Base-by-base conservation (phyloP, 306 rosid species). In the Rosa lucieae region DNA sequence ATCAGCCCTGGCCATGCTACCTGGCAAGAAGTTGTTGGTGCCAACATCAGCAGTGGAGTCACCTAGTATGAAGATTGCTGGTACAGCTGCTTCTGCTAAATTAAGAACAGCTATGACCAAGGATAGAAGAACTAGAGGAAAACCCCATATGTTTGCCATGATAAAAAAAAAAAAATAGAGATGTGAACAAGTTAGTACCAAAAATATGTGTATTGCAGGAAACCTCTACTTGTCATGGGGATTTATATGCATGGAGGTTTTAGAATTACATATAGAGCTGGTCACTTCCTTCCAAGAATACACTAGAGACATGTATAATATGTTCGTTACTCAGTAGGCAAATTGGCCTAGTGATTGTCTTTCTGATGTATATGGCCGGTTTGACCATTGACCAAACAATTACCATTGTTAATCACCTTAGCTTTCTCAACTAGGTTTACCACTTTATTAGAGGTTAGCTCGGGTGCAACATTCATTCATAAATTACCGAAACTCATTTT, bases 31-130 rank as follows among this genome's bases (percentile, higher is more conserved):
- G 63, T 52, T 79, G 26, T 83, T 83, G 78, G 84, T 83, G 6
- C 86, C 84, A 63, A 83, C 83, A 72, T 83, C 84, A 3, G 84
- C 84, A 18, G 84, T 79, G 5, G 81, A 83, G 83, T 83, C 86
- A 1, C 86, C 84, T 4, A 76, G 53, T 15, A 75, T 46, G 40
- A 83, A 79, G 32, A 83, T 46, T 43, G 80, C 70, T 12, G 75
- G 84, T 26, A 10, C 17, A 10, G 42, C 61, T 46, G 78, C 75
- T 29, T 75, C 78, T 75, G 81, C 75, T 65, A 62, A 15, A 35
- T 8, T 10, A 51, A 51, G 14, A 56, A 44, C 32, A 44, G 76
- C 52, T 17, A 39, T n/a, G 2, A 56, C 79, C n/a, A 47, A 47
- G 8, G 29, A 8, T 0, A 78, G 40, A 9, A 67, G 13, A 15